Evolutionary conservation across 1,284 basidiomycete species (phyloP), one percentile per base, ranked within the genome.

Genomic region (Inonotus hispidus): DNA sequence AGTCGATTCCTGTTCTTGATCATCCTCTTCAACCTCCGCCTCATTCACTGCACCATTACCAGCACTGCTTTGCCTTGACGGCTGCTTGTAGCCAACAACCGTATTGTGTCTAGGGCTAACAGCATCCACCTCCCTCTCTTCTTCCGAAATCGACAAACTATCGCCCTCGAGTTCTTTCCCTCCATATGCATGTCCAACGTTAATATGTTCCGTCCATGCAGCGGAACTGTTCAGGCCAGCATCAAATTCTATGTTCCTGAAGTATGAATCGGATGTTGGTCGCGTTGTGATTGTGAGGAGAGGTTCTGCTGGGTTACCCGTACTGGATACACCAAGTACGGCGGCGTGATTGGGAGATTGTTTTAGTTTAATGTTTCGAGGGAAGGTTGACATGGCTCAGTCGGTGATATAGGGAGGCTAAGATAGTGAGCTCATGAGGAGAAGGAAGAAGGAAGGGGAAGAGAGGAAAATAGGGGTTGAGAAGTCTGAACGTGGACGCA

Each of bases 211-310:
- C 14, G 86, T 86, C 88, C 88, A 91, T 5, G 86, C 88, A 1
- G 78, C 72, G 0, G 89, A 91, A 3, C 86, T 79, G 71, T 91
- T 89, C 70, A 91, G 78, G 1, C 89, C 88, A 4, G 84, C 82
- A 70, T 90, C 89, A 67, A 90, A 90, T 16, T 43, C 41, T 7
- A 43, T n/a, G 41, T 43, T 43, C 41, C 19, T 43, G 16, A 43
- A 43, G 58, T 83, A 25, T 14, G 57, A 59, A 7, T 52, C 50
- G 29, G 50, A 52, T 6, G 58, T 59, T 5, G 50, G 37, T 14
- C 58, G 58, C 29, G 50, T 50, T 32, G 32, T 8, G 8, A 32
- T 8, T 4, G 32, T 43, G 16, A 53, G 38, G 11, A 45, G 23
- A 7, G 58, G 58, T 37, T 53, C 27, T 10, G 52, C 55, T n/a